Evolutionary conservation across 2,329 filamentous ascomycete genomes (phyloP), one percentile per base, ranked within the genome.

Genomic region (Epichloe baconii): DNA sequence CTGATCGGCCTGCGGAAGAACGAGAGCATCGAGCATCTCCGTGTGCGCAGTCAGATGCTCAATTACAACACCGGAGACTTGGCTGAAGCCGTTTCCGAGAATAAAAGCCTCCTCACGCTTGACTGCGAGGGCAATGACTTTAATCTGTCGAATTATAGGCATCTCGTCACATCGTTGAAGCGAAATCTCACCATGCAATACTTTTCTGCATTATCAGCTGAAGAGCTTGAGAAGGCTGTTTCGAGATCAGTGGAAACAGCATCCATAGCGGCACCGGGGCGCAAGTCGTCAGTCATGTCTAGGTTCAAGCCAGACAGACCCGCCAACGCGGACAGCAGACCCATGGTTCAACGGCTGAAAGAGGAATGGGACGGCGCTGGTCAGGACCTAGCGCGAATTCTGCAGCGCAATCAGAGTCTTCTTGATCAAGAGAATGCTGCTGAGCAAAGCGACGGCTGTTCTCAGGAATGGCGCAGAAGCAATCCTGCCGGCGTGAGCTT

Each of bases 121-220:
- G 77, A 80, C 58, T 77, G 75, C 56, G 72, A 75, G 41, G 71
- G 73, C 55, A 80, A 79, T 54, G 72, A 72, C 49, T 75, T 79
- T 56, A 78, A 75, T 54, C 64, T 77, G 37, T 75, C 74, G 21
- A 74, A 73, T 54, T 66, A 75, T 49, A 66, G 69, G 35, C 73
- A 74, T 58, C 60, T 77, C 26, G 67, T 72, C 19, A 68, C 68
- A 54, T 69, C 69, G 48, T 60, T 77, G 31, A 65, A 67, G 50
- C 59, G 64, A 35, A 76, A 73, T 57, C 60, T 55, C 6, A 68
- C 66, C 11, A 68, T 77, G n/a, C 61, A 70, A 38, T 66, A 70
- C 41, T 74, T 74, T 47, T 70, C 71, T 0, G 66, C 68, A 2
- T 70, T 71, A 36, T 67, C 68, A 1, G 61, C 63, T 7, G 52